Evolutionary conservation across 1,284 basidiomycete genomes (phyloP).

Genomic region (Wolfiporia cocos): DNA sequence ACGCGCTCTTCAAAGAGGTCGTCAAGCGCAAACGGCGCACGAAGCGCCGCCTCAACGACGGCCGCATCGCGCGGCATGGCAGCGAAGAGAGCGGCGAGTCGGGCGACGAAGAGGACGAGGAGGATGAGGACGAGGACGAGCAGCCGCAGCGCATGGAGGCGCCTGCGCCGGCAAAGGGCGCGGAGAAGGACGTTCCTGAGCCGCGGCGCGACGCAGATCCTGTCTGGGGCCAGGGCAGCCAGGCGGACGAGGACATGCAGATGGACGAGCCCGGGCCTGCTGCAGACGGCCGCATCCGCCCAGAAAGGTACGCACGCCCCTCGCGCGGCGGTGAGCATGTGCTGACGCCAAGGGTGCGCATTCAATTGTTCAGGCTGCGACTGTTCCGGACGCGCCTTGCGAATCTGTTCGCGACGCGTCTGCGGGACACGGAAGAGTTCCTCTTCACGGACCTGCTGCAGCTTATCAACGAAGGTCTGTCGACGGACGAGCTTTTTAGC

Average conservation of each 20-base stretch:
- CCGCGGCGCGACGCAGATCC: conserved; percentile 34
- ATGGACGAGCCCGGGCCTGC: conserved; percentile 43
- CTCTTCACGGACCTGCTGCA: conserved; percentile 69
- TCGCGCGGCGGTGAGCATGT: not conserved
- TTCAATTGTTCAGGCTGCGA: conserved; percentile 43
- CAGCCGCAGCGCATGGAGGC: conserved; percentile 48
- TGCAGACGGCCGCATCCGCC: conserved; percentile 37
- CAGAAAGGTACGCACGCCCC: conserved; percentile 45
- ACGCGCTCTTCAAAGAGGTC: conserved; percentile 98
- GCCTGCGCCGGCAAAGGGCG: conserved; percentile 27
- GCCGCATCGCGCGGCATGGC: conserved; percentile 29
- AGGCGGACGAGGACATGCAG: conserved; percentile 56
- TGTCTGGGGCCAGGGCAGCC: conserved; percentile 54
- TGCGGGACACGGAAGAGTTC: conserved; percentile 75
- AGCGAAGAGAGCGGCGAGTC: conserved; percentile 40
- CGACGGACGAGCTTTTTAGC: conserved; percentile 68
- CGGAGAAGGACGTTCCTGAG: conserved; percentile 19
- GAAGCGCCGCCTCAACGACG: conserved; percentile 75
- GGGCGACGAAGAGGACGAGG: conserved; percentile 46
- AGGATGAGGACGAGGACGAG: conserved; percentile 46
- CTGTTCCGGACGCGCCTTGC: conserved; percentile 77
- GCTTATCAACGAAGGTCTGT: conserved; percentile 75
- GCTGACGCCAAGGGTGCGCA: not conserved
- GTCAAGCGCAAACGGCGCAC: conserved; percentile 74
- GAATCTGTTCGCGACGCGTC: conserved; percentile 58